Evolutionary conservation across 495 filamentous ascomycete species (phyloP).

Genomic region (Penicillium chermesinum): DNA sequence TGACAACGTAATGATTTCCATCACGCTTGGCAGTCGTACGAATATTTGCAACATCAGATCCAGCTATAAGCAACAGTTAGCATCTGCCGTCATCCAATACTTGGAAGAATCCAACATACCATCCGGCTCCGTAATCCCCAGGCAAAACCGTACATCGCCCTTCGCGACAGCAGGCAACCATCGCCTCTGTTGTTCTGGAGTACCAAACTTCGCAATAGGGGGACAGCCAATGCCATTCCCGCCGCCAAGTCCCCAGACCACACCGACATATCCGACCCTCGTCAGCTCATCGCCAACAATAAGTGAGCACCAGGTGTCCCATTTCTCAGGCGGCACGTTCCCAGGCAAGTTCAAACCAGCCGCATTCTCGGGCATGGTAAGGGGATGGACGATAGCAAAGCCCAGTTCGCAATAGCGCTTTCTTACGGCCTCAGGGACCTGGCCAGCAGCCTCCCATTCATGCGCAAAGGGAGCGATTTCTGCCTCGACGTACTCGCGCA

Average conservation of each 20-base stretch:
- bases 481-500: conserved; percentile 43
- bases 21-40: conserved; percentile 43
- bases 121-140: conserved; percentile 54
- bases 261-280: conserved; percentile 40
- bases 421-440: conserved; percentile 36
- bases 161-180: conserved; percentile 48
- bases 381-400: conserved; percentile 31
- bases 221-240: conserved; percentile 51
- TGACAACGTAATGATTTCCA: conserved; percentile 47
- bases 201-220: conserved; percentile 50
- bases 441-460: conserved; percentile 46
- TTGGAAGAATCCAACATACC: conserved; percentile 17
- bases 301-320: conserved; percentile 48
- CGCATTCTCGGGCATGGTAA: conserved; percentile 32
- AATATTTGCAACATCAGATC: conserved; percentile 52
- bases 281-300: conserved; percentile 44
- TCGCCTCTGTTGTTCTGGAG: conserved; percentile 38
- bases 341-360: conserved; percentile 33
- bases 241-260: conserved; percentile 47
- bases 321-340: conserved; percentile 37
- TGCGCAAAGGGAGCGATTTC: conserved; percentile 39
- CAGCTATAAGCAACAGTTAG: conserved; percentile 23
- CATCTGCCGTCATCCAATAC: conserved; percentile 5
- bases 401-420: conserved; percentile 37
- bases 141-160: conserved; percentile 46